Conservation (phyloP, 1,139 yeast genomes). For the Saccharomyces hybrid region DNA sequence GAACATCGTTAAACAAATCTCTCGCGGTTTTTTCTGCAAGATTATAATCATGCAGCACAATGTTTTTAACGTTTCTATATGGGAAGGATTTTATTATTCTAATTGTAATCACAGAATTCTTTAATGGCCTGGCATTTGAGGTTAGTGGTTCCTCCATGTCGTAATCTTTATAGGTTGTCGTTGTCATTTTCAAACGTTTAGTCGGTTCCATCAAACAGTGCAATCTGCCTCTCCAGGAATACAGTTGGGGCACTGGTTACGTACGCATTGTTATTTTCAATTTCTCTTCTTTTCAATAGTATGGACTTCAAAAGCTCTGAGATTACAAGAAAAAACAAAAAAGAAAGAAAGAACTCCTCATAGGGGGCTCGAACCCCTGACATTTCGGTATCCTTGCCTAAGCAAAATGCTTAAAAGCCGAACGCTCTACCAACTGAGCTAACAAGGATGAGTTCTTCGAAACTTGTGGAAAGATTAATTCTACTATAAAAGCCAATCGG, state of each 20-base stretch:
- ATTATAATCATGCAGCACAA: conserved; percentile 65
- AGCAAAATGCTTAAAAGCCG: conserved; percentile 29
- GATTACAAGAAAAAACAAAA: conserved; percentile 2
- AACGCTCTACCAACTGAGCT: conserved; percentile 34
- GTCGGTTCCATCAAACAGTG: background rate
- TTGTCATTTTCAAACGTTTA: background rate
- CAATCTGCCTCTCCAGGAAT: background rate
- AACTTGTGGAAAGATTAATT: no score
- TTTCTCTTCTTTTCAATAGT: background rate
- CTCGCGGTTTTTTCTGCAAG: conserved; percentile 61
- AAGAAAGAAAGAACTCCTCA: conserved; percentile 29
- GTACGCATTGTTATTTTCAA: background rate
- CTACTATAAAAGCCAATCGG: no score
- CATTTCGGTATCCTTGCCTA: conserved; percentile 33
- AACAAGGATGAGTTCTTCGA: conserved; percentile 31
- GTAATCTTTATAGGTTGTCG: conserved; percentile 10
- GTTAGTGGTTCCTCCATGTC: conserved; percentile 34
- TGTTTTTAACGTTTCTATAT: conserved; percentile 80
- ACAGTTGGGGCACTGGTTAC: no score
- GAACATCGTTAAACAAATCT: conserved; percentile 48
- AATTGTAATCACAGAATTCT: conserved; percentile 63
- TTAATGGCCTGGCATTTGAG: conserved; percentile 31
- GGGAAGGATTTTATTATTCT: conserved; percentile 88
- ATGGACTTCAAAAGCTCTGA: no score
- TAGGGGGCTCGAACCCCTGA: conserved; percentile 37